Evolutionary conservation across 169 alveolate species (phyloP).

Genomic region (Plasmodium coatneyi): DNA sequence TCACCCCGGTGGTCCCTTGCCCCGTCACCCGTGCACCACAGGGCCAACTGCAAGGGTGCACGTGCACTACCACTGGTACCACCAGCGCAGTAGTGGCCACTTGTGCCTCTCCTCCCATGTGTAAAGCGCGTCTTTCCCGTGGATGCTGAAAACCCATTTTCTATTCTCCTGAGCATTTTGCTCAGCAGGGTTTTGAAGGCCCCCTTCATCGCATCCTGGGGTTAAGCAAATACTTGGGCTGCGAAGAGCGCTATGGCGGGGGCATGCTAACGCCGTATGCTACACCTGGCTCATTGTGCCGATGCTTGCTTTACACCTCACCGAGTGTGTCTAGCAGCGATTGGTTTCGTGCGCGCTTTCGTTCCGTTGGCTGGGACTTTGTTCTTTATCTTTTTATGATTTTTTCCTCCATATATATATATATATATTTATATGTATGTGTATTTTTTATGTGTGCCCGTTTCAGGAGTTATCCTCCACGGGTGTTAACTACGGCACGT

Average conservation of each 20-base stretch:
- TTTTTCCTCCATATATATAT: not conserved
- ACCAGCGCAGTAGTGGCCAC: not conserved
- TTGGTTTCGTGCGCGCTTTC: not conserved
- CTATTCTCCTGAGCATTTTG: not conserved
- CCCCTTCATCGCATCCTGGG: constrained; percentile 8
- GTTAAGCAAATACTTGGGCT: not conserved
- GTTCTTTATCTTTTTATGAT: not conserved
- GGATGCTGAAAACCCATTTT: constrained; percentile 9
- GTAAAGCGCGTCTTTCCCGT: not conserved
- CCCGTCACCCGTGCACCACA: not conserved
- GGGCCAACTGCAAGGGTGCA: not conserved
- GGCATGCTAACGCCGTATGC: not conserved
- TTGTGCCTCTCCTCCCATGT: not conserved
- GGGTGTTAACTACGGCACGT: not conserved
- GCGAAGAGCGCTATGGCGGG: not conserved
- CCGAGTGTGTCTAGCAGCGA: not conserved
- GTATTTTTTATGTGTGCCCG: not conserved
- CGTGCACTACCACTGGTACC: not conserved
- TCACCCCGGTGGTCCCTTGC: not conserved
- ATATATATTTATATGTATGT: not conserved
- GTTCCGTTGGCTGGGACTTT: not conserved
- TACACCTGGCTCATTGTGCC: constrained; percentile 2
- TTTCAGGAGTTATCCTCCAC: not conserved
- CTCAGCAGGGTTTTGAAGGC: constrained; percentile 17
- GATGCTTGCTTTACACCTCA: not conserved